Base-by-base conservation (phyloP, 2,329 filamentous ascomycete species). In the Huntiella moniliformis region DNA sequence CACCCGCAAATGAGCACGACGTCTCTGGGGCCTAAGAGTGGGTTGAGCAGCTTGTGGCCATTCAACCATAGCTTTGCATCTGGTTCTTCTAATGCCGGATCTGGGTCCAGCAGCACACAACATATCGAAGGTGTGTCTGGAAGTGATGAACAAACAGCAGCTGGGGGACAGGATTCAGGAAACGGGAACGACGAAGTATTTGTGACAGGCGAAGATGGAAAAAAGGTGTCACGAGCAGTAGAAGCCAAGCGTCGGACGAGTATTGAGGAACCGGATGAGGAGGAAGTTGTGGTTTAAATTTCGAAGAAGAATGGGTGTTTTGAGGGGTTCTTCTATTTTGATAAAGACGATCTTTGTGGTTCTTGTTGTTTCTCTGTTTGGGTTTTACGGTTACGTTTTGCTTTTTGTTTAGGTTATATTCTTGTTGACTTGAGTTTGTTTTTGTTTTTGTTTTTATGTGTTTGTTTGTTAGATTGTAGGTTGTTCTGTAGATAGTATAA, bases 31-130 rank as follows among this genome's bases (percentile, higher is more conserved):
- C 58, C 5, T 32, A 54, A 55, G 37, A 61, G 61, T 48, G 53
- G 55, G 0, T 67, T 75, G 35, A 67, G 68, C 41, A 70, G 71
- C 16, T 60, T 76, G 4, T 76, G 72, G 72, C 72, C 72, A 0
- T 76, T 76, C 53, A 65, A 67, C n/a, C 46, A 43, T 10, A 39
- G 41, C 5, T 36, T 48, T 18, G 39, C 46, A 22, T 28, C 39
- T 12, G 38, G 38, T 4, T 18, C n/a, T 18, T 39, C 38, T 10
- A 28, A 13, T 15, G 22, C 11, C 10, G n/a, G 12, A 4, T 22
- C 34, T 33, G 35, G 37, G 11, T 32, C 22, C 12, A n/a, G 39
- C 2, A 13, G 17, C n/a, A 32, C 39, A 11, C 17, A 32, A 12
- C 47, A 49, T 3, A 44, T 46, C 37, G 43, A 46, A 31, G 60